A percentile compares a stretch with the other conserved stretches of the same genome.
Evolutionary conservation across 2,329 filamentous ascomycete genomes (phyloP).

Genomic region (Hypoxylon sp.): DNA sequence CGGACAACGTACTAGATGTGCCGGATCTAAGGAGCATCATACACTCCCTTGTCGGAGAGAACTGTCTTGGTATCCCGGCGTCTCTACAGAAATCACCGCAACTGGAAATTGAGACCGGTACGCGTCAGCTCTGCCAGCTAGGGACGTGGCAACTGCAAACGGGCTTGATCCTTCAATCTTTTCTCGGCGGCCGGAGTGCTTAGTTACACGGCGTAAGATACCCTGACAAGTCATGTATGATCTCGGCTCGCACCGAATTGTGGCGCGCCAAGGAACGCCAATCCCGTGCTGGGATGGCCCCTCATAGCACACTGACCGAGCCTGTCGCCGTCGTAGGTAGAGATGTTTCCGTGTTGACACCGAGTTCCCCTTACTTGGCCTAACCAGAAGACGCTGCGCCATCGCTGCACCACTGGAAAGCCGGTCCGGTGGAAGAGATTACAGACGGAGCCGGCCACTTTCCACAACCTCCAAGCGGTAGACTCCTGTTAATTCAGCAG

Average conservation of each 20-base stretch:
- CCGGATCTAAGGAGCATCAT: slow-evolving; percentile 10
- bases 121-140: slow-evolving; percentile 22
- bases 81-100: not conserved
- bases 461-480: not conserved
- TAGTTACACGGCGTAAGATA: slow-evolving; percentile 30
- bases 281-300: slow-evolving; percentile 14
- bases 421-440: slow-evolving; percentile 38
- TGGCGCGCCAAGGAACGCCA: slow-evolving; percentile 14
- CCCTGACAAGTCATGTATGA: slow-evolving; percentile 26
- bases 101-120: slow-evolving; percentile 10
- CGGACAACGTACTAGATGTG: slow-evolving; percentile 11
- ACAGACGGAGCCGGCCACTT: slow-evolving; percentile 12
- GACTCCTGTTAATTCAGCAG: not conserved
- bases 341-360: slow-evolving; percentile 1
- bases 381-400: slow-evolving; percentile 13
- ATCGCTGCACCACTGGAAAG: slow-evolving; percentile 34
- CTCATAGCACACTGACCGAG: slow-evolving; percentile 19
- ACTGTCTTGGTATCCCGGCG: slow-evolving; percentile 1
- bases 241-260: slow-evolving; percentile 39
- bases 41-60: slow-evolving; percentile 11
- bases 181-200: slow-evolving; percentile 29
- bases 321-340: slow-evolving; percentile 12
- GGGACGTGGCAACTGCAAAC: slow-evolving; percentile 17
- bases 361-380: slow-evolving; percentile 23
- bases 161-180: slow-evolving; percentile 12